Conservation (phyloP, 2,329 filamentous ascomycete genomes). For the Penicillium sp. region DNA sequence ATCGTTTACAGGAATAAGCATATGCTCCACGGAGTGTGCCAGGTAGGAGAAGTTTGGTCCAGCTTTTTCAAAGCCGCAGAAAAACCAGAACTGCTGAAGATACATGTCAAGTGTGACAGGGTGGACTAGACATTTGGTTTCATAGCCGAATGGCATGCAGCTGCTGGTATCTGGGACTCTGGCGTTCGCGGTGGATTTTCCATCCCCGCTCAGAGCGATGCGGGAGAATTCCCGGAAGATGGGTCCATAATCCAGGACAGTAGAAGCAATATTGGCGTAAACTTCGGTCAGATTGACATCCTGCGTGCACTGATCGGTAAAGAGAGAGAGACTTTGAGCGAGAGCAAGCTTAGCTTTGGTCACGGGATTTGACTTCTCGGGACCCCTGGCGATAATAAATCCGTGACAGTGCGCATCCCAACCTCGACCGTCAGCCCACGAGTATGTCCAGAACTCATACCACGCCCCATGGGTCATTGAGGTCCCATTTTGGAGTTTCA, state of each 20-base stretch:
- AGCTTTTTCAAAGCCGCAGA: neutral
- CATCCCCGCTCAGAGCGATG: neutral
- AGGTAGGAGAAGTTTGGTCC: neutral
- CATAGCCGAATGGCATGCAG: conserved; percentile 1
- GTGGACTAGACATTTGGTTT: neutral
- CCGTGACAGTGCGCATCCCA: conserved; percentile 22
- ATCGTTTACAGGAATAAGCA: conserved; percentile 2
- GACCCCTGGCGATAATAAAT: conserved; percentile 17
- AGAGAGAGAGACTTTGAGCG: neutral
- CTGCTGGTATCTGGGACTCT: neutral
- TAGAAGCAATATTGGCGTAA: neutral
- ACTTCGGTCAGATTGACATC: neutral
- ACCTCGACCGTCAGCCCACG: conserved; percentile 17
- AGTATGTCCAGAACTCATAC: conserved; percentile 23
- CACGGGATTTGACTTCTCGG: conserved; percentile 15
- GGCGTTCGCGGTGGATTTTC: neutral
- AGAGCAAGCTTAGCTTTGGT: conserved; percentile 2
- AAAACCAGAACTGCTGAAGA: conserved; percentile 2
- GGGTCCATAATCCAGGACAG: neutral
- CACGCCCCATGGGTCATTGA: conserved; percentile 7
- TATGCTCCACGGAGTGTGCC: conserved; percentile 1
- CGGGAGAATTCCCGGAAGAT: conserved; percentile 1
- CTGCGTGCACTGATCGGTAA: neutral
- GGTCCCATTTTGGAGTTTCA: conserved; percentile 1
- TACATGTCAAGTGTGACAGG: conserved; percentile 1